Evolutionary conservation across 78 protist genomes (phyloP), one percentile per base, ranked within the genome.

Genomic region (Speleostelium caveatum): DNA sequence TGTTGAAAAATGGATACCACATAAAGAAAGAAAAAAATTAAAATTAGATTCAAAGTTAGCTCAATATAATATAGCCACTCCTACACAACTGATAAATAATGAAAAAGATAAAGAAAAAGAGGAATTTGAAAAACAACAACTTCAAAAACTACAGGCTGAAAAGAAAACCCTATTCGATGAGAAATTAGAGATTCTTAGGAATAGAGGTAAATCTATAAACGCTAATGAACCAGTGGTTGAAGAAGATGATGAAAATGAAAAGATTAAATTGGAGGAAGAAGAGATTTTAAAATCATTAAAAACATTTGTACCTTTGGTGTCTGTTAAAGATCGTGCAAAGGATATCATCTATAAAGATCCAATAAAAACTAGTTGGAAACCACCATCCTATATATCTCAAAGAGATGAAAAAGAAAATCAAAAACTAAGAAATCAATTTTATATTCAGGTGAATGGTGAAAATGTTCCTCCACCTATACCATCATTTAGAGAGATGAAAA

Each of bases 381-480:
- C 94, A 58, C 94, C 94, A 12, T 21, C 62, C 5, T 73, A 91
- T 49, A 79, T 91, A 30, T 12, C 41, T 5, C 36, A 69, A 1
- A 36, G 88, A 39, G 39, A 28, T 16, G 87, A 78, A 12, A 12
- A 55, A 1, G 89, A 77, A 17, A 62, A 80, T 42, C 58, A 56
- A 55, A 45, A 61, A 21, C n/a, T 80, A 28, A 75, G 99, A 24
- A 58, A 76, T 19, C 93, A 95, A 76, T 90, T 86, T 38, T 86
- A 95, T 78, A 97, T 97, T 49, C 33, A 83, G 0, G 96, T 93
- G 8, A 89, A 87, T 6, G 99, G 99, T 21, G 98, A 96, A 3
- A 90, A 92, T 41, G 30, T 95, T 14, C 97, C 97, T 0, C 97
- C 97, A n/a, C 99, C 99, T 0, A 78, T 95, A 42, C 61, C 78